A percentile compares a stretch with the other conserved stretches of the same genome.
Evolutionary conservation across 495 filamentous ascomycete genomes (phyloP).

Genomic region (Daldinia childiae): DNA sequence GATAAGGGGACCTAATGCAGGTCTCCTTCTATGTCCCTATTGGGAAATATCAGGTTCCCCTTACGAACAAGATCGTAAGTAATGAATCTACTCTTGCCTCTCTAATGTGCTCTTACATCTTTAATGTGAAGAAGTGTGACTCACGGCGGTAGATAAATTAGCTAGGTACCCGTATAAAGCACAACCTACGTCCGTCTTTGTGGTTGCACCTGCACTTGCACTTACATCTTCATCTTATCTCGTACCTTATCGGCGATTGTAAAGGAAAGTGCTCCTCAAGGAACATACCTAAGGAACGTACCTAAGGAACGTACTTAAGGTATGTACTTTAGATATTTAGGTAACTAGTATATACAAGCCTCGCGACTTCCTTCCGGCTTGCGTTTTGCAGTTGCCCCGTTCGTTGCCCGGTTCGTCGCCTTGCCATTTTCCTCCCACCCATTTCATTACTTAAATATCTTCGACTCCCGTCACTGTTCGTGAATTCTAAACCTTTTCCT

Average conservation of each 20-base stretch:
- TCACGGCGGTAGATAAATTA: neutral
- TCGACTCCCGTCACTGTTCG: neutral
- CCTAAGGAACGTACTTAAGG: neutral
- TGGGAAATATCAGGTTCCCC: neutral
- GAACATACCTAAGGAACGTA: neutral
- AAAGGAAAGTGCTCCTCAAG: neutral
- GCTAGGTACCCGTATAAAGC: neutral
- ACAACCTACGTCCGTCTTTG: neutral
- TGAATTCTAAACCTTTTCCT: neutral
- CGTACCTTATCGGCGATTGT: neutral
- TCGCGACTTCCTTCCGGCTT: neutral
- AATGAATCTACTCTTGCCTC: neutral
- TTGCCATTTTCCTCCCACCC: neutral
- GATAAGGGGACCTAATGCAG: too few relatives aligned
- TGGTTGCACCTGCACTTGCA: neutral
- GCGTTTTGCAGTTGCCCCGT: neutral
- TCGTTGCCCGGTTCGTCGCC: neutral
- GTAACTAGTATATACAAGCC: neutral
- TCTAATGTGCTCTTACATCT: neutral
- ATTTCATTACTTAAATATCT: neutral
- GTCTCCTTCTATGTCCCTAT: too few relatives aligned
- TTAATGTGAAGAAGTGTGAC: slow-evolving; percentile 1
- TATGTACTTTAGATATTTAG: neutral
- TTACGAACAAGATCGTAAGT: neutral
- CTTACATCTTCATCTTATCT: neutral